Evolutionary conservation across 371 early-diverging fungal species (phyloP), one percentile per base, ranked within the genome.

Genomic region (Circinella umbellata): DNA sequence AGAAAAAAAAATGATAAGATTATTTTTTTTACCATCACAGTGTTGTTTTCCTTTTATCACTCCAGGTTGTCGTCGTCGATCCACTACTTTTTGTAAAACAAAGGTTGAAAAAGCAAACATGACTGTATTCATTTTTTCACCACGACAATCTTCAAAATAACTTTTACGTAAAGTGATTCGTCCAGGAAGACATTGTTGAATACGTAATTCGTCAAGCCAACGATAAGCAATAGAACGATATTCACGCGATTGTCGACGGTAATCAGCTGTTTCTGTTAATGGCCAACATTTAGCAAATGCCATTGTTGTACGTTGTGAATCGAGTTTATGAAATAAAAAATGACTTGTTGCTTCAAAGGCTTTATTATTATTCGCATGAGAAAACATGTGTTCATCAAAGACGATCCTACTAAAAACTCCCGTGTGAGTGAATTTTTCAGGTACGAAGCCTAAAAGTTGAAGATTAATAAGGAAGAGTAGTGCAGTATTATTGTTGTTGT

Each of bases 61-160:
- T 27, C 27, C 14, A 17, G 2, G 7, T 9, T 2, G 27, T 27
- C 27, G 7, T 11, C 34, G 18, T 34, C 49, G 64, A 42, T 64
- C 64, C 4, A 64, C 11, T 48, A 48, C 64, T 15, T 17, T 64
- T 51, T 76, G 72, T 18, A 80, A 38, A 1, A 71, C 74, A 60
- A 61, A 60, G 13, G 74, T 72, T 3, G 80, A 77, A 42, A 80
- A 71, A 4, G 74, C 68, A 61, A 71, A 47, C 80, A 80, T 80
- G 14, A 80, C 69, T 55, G 68, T 61, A 6, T 69, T 63, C 42
- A 80, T 67, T 63, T 75, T 60, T 60, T 73, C 76, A 13, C 82
- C 81, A 20, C 74, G 72, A 59, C 79, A 79, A 48, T 80, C 78
- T 65, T 82, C 84, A 74, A 86, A 77, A 49, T 66, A 77, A 36